A percentile compares a stretch with the other conserved stretches of the same genome.
phyloP scores from a whole-genome alignment of 768 basidiomycete species.

The Lactarius quietus region DNA sequence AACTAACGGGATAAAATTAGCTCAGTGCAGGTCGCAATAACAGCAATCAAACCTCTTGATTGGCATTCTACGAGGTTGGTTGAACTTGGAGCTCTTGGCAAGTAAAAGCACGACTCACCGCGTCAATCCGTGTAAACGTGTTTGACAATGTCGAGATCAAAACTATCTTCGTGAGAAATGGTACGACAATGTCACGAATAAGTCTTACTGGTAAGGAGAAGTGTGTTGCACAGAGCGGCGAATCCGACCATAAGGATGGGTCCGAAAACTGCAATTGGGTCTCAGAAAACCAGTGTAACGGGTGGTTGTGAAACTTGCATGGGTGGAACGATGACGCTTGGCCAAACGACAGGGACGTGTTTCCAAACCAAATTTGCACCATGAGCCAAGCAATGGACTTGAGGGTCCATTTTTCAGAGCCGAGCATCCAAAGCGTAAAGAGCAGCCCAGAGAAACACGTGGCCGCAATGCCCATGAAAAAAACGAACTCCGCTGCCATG shows the following conservation, averaged over 20 bases:
- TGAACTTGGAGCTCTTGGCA: background rate
- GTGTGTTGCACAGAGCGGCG: slow-evolving; percentile 73
- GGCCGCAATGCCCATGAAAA: slow-evolving; percentile 73
- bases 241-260: slow-evolving; percentile 78
- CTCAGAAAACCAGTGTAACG: background rate
- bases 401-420: slow-evolving; percentile 38
- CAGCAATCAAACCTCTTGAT: slow-evolving; percentile 45
- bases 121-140: slow-evolving; percentile 76
- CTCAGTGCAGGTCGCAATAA: background rate
- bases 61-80: slow-evolving; percentile 45
- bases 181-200: slow-evolving; percentile 13
- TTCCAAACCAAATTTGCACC: slow-evolving; percentile 86
- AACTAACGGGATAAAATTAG: slow-evolving; percentile 44
- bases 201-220: slow-evolving; percentile 73
- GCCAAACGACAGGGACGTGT: slow-evolving; percentile 54
- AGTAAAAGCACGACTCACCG: slow-evolving; percentile 35
- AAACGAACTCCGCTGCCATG: slow-evolving; percentile 76
- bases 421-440: slow-evolving; percentile 52
- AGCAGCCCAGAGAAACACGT: slow-evolving; percentile 80
- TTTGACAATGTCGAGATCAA: slow-evolving; percentile 90
- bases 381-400: slow-evolving; percentile 75
- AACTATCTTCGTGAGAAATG: slow-evolving; percentile 35
- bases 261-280: slow-evolving; percentile 48
- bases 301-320: slow-evolving; percentile 3
- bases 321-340: slow-evolving; percentile 45